Evolutionary conservation across 768 basidiomycete genomes (phyloP).

Genomic region (Suillus ampliporus): DNA sequence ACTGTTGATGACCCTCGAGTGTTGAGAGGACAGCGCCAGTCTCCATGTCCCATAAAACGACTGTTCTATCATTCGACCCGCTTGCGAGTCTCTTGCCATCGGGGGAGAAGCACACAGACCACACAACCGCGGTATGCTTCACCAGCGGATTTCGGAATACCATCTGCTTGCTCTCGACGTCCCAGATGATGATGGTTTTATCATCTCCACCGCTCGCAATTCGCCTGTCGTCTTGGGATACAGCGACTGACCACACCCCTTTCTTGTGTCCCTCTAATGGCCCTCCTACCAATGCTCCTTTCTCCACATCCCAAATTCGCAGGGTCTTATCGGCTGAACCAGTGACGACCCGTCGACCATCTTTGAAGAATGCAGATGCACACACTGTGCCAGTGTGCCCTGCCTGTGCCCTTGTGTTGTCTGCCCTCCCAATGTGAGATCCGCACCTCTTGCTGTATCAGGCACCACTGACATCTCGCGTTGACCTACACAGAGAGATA

Average conservation of each 20-base stretch:
- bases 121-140: slow-evolving; percentile 86
- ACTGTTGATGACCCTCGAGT: too few species aligned
- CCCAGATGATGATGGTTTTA: slow-evolving; percentile 62
- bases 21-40: neutral
- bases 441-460: too few species aligned
- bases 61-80: slow-evolving; percentile 87
- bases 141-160: too few species aligned
- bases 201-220: too few species aligned
- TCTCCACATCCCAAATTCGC: slow-evolving; percentile 70
- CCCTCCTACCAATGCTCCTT: slow-evolving; percentile 19
- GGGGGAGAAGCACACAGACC: slow-evolving; percentile 93
- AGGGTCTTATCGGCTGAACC: slow-evolving; percentile 81
- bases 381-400: too few species aligned
- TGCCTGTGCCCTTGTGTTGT: too few species aligned
- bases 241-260: too few species aligned
- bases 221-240: too few species aligned
- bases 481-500: neutral
- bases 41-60: slow-evolving; percentile 85
- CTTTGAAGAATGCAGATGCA: slow-evolving; percentile 61
- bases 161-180: slow-evolving; percentile 67
- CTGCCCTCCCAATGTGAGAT: too few species aligned
- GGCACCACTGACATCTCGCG: neutral
- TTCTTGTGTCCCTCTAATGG: too few species aligned
- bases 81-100: slow-evolving; percentile 87
- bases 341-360: slow-evolving; percentile 85